phyloP scores from a whole-genome alignment of 495 filamentous ascomycete genomes.

The Melanomma pulvis-pyrius region DNA sequence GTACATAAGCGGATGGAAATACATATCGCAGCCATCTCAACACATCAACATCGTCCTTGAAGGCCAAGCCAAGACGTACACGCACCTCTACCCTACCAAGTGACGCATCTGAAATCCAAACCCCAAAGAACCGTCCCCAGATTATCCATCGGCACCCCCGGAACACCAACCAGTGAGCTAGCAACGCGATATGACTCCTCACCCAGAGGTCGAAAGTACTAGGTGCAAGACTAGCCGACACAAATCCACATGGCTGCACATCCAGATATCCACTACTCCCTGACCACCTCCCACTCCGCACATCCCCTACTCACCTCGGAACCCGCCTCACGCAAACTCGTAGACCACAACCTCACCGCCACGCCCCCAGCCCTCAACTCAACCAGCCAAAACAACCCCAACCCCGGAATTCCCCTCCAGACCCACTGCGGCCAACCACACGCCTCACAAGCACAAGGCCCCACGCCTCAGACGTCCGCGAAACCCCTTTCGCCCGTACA shows the following conservation, averaged over 20 bases:
- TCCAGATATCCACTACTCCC: conserved; percentile 12
- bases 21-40: neutral
- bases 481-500: too few relatives aligned
- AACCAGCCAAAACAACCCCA: too few relatives aligned
- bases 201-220: neutral
- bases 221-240: conserved; percentile 6
- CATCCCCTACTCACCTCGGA: neutral
- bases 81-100: conserved; percentile 10
- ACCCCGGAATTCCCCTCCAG: neutral
- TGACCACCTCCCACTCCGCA: neutral
- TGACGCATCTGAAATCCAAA: conserved; percentile 1
- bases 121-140: conserved; percentile 1
- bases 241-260: neutral
- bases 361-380: neutral
- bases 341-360: conserved; percentile 22
- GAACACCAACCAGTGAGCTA: neutral
- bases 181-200: neutral
- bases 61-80: conserved; percentile 9
- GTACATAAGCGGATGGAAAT: conserved; percentile 6
- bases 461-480: too few relatives aligned
- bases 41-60: conserved; percentile 18
- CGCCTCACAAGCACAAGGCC: too few relatives aligned
- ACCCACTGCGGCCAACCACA: conserved; percentile 6
- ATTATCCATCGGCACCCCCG: conserved; percentile 14
- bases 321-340: neutral